Base-by-base conservation (phyloP, 2,329 filamentous ascomycete genomes). In the Fusarium denticulatum region DNA sequence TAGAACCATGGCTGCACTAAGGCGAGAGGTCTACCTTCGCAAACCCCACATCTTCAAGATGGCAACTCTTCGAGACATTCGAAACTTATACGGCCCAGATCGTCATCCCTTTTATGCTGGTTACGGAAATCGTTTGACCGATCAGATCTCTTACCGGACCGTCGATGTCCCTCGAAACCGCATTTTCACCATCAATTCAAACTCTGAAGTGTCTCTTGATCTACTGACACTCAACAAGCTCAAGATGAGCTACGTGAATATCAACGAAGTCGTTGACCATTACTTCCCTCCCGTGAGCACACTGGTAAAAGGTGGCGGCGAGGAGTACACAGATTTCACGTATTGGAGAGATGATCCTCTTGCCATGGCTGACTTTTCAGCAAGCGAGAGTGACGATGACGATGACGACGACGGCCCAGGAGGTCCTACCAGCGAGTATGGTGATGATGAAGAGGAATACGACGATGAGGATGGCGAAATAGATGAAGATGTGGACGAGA, bases 1-100 rank as follows among this genome's bases (percentile, higher is more conserved):
- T 82, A 89, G 96, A 61, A 98, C 95, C 2, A 97, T 98, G 84
- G 95, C 97, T 13, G 97, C 96, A 2, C 84, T 99, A 36, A 89
- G 96, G 64, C 91, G 96, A 53, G 96, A 99, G 81, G 90, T 99
- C 11, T 99, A 99, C 80, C 87, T 99, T 32, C 91, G 96, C 60
- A 98, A 99, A 81, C 97, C 96, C 0, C 95, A 99, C 80, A 94
- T 99, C 13, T 99, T 99, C 89, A 99, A 99, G 84, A 99, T 99
- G 97, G 95, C 96, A 5, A 99, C 96, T 72, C 85, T 99, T 26
- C 91, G 96, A 45, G 96, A 99, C 81, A 98, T 99, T 76, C 91
- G 95, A 80, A 94, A 92, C 66, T 87, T 99, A 1, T 99, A 98
- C 79, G 92, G 91, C 6, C 87, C 90, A 0, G 90, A 93, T 32